Conservation (phyloP, 441 rosid species). For the Euphorbia schlechtendalii region DNA sequence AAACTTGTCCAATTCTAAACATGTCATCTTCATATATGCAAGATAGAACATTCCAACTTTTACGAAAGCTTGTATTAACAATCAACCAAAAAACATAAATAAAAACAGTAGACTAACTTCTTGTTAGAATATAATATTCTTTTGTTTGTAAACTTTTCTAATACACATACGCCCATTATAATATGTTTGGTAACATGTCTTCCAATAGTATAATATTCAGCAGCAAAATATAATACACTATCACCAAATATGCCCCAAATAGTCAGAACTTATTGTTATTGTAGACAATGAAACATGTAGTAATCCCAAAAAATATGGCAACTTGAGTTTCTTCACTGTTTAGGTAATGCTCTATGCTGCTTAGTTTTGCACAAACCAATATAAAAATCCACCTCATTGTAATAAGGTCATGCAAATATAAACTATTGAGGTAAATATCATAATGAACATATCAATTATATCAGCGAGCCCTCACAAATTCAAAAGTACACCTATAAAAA, state of each 20-base stretch:
- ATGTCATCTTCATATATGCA: constrained; percentile 26
- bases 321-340: not conserved
- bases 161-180: no score
- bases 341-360: not conserved
- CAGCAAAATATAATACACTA: no score
- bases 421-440: not conserved
- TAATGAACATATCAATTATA: not conserved
- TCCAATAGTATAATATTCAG: no score
- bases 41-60: constrained; percentile 32
- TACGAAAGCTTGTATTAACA: constrained; percentile 35
- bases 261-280: not conserved
- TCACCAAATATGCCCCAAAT: no score
- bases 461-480: not conserved
- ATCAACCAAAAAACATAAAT: constrained; percentile 23
- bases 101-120: not conserved
- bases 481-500: constrained; percentile 5
- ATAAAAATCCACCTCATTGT: not conserved
- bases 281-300: not conserved
- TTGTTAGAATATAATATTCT: constrained; percentile 8
- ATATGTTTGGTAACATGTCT: no score
- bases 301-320: not conserved
- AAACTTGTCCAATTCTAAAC: constrained; percentile 31
- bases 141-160: constrained; percentile 21
- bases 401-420: not conserved
- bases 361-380: not conserved